Base-by-base conservation (phyloP, 164 flowering plant genomes). In the Akebia trifoliata region DNA sequence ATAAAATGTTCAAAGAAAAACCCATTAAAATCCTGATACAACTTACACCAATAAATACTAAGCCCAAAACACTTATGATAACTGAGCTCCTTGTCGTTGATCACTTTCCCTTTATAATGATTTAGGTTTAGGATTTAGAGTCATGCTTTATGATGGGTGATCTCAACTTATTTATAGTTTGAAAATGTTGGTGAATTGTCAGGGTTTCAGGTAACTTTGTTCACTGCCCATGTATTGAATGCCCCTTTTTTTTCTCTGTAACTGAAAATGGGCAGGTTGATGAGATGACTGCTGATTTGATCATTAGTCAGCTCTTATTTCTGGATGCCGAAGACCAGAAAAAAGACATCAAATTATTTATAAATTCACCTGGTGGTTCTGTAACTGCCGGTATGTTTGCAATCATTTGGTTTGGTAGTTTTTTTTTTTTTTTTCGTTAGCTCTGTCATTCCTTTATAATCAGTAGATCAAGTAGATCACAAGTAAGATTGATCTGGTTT, bases 281-380 rank as follows among this genome's bases (percentile, higher is more conserved):
- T 73, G 79, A 80, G 44, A 25, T 66, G 63, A 77, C 81, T 45
- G 98, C 98, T 0, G 97, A 93, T 72, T 85, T 84, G 37, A 59
- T 90, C 31, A 85, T 93, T 43, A 81, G 83, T 56, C 95, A 90
- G 79, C 85, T 93, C 15, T 67, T 93, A 31, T 73, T 85, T 58
- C 78, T 93, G 54, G 97, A 93, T 74, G 95, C 98, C 6, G 91
- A 93, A 72, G 97, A 93, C 63, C 59, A 69, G 12, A 69, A 61
- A 34, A 85, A 84, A 49, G 98, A 89, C 53, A 93, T 93, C 57
- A 85, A 72, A 46, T 56, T 93, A 74, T 82, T 89, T 63, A 93
- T 93, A 26, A 85, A 87, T 74, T 85, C 91, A 11, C 91, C 98
- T 36, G 97, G 98, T 72, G 98, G 98, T 36, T 85, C 95, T 53